These are phyloP conservation scores for Tillandsia fasciculata DNA, from an alignment of 176 grass and related monocot genomes.

Conservation along the genomic window DNA sequence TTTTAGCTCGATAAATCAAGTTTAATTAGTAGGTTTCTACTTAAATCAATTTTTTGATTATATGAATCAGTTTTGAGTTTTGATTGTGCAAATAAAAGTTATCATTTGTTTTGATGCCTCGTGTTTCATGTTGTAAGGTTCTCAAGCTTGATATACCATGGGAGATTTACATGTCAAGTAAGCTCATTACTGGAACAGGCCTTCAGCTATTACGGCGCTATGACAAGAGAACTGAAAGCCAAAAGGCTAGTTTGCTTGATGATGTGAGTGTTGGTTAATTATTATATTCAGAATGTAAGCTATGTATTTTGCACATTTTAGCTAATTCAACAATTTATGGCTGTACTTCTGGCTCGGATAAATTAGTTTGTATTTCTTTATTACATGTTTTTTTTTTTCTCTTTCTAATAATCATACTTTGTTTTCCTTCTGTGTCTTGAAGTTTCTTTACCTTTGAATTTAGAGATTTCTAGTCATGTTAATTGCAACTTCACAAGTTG, in stretches of 20 bases:
- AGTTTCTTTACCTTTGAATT: neutral
- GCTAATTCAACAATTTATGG: too few species aligned
- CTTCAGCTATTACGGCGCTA: conserved; percentile 76
- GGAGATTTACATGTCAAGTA: conserved; percentile 91
- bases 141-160: conserved; percentile 97
- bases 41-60: neutral
- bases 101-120: conserved; percentile 16
- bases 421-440: neutral
- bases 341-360: too few species aligned
- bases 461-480: too few species aligned
- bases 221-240: conserved; percentile 66
- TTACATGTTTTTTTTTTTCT: neutral
- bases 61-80: neutral
- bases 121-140: conserved; percentile 47
- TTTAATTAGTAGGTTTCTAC: too few species aligned
- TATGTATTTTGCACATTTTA: too few species aligned
- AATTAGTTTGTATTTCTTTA: too few species aligned
- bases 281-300: too few species aligned
- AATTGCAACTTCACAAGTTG: too few species aligned
- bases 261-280: too few species aligned
- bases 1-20: too few species aligned
- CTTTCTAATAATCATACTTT: neutral
- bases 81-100: neutral
- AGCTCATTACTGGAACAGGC: conserved; percentile 71
- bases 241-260: conserved; percentile 70